These are phyloP conservation scores for Symbiodinium pilosum DNA, from an alignment of 73 alveolate genomes.

Conservation along the genomic window DNA sequence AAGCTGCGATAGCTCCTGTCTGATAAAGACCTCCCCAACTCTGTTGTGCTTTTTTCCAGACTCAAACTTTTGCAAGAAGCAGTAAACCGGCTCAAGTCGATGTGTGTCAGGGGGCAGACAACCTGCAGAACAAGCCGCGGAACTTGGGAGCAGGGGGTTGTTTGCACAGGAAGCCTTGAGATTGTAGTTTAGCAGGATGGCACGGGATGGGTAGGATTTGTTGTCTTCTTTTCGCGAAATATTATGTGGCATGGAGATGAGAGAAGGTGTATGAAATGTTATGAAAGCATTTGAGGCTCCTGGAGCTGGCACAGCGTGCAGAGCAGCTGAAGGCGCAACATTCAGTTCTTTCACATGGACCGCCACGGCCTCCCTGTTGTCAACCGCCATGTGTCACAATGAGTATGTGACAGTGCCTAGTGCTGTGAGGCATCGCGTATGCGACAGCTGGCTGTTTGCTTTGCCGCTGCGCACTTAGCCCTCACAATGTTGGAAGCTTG, in stretches of 20 bases:
- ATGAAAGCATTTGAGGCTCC: not conserved
- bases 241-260: not conserved
- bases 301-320: not conserved
- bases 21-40: too few relatives aligned
- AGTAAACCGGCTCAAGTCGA: too few relatives aligned
- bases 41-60: too few relatives aligned
- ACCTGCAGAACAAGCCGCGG: not conserved
- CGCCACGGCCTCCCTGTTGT: too few relatives aligned
- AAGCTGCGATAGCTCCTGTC: too few relatives aligned
- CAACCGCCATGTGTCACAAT: too few relatives aligned
- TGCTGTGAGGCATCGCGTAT: not conserved
- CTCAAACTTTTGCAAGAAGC: too few relatives aligned
- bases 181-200: too few relatives aligned
- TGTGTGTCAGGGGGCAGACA: not conserved
- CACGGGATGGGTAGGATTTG: too few relatives aligned
- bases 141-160: not conserved
- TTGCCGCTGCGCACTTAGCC: not conserved
- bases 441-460: slow-evolving; percentile 6
- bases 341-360: too few relatives aligned
- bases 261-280: not conserved
- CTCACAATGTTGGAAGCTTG: not conserved
- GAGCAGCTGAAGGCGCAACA: not conserved
- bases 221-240: not conserved
- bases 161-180: too few relatives aligned
- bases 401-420: not conserved